Conservation (phyloP, 495 filamentous ascomycete genomes). For the Thermochaetoides thermophila region DNA sequence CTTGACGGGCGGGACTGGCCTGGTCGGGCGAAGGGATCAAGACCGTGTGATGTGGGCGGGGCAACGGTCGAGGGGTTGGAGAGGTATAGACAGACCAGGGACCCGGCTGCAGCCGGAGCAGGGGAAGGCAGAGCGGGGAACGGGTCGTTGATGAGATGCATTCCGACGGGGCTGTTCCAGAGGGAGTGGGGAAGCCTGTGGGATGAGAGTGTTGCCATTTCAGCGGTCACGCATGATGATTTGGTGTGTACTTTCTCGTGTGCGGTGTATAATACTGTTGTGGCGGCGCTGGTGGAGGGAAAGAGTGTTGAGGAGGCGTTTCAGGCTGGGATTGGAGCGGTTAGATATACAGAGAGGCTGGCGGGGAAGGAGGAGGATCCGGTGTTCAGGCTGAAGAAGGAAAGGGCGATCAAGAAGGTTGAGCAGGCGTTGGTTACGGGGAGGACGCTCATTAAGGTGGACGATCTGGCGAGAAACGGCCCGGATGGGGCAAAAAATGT, state of each 20-base stretch:
- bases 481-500: slow-evolving; percentile 8
- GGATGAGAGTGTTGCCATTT: slow-evolving; percentile 8
- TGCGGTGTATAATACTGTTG: slow-evolving; percentile 13
- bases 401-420: slow-evolving; percentile 6
- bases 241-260: slow-evolving; percentile 9
- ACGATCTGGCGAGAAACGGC: slow-evolving; percentile 15
- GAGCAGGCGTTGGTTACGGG: slow-evolving; percentile 6
- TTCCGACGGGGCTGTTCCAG: slow-evolving; percentile 14
- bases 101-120: slow-evolving; percentile 6
- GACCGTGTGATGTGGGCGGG: slow-evolving; percentile 12
- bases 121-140: slow-evolving; percentile 15
- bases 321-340: slow-evolving; percentile 4
- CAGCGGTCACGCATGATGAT: slow-evolving; percentile 15
- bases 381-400: not conserved
- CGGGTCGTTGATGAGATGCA: slow-evolving; percentile 16
- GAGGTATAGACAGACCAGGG: slow-evolving; percentile 4
- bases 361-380: not conserved
- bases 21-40: slow-evolving; percentile 3
- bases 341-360: not conserved
- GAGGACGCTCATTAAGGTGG: slow-evolving; percentile 4
- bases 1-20: slow-evolving; percentile 16
- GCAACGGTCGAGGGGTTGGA: slow-evolving; percentile 11
- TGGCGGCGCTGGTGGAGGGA: slow-evolving; percentile 10
- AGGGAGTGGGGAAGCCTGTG: not conserved
- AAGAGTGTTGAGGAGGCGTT: slow-evolving; percentile 7